Evolutionary conservation across 805 yeast species (phyloP).

Genomic region (Vanderwaltozyma yarrowii): DNA sequence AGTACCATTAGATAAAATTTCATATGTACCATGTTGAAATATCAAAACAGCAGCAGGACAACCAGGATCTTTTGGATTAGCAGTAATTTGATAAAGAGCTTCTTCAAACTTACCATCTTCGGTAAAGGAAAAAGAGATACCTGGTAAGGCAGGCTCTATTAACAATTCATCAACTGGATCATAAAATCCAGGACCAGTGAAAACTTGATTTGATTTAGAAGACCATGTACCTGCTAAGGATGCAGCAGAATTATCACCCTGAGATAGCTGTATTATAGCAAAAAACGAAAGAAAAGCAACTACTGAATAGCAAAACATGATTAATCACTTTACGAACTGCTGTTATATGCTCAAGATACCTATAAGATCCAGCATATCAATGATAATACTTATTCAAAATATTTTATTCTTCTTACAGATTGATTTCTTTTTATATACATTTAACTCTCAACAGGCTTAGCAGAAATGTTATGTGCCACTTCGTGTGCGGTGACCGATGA

Average conservation of each 20-base stretch:
- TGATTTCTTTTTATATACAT: too few relatives aligned
- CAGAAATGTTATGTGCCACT: too few relatives aligned
- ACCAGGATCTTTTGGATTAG: slow-evolving; percentile 62
- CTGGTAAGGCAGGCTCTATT: slow-evolving; percentile 94
- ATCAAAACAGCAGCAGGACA: slow-evolving; percentile 79
- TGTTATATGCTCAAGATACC: too few relatives aligned
- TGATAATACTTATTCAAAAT: too few relatives aligned
- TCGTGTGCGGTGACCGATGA: too few relatives aligned
- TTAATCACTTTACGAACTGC: too few relatives aligned
- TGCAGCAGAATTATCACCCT: background rate
- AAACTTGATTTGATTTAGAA: slow-evolving; percentile 84
- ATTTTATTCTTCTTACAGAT: too few relatives aligned
- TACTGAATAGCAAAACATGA: background rate
- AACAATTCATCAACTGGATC: slow-evolving; percentile 93
- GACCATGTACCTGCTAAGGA: slow-evolving; percentile 76
- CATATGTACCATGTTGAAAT: slow-evolving; percentile 84
- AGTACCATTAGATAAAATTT: slow-evolving; percentile 52
- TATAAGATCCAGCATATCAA: too few relatives aligned
- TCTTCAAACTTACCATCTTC: slow-evolving; percentile 86
- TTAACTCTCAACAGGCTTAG: too few relatives aligned
- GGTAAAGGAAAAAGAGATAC: slow-evolving; percentile 86
- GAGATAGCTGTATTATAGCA: background rate
- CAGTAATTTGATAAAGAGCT: slow-evolving; percentile 69
- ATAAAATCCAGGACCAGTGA: slow-evolving; percentile 93
- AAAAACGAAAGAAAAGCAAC: background rate